phyloP scores from a whole-genome alignment of 108 stramenopile species.

The Cyclotella distinguenda region DNA sequence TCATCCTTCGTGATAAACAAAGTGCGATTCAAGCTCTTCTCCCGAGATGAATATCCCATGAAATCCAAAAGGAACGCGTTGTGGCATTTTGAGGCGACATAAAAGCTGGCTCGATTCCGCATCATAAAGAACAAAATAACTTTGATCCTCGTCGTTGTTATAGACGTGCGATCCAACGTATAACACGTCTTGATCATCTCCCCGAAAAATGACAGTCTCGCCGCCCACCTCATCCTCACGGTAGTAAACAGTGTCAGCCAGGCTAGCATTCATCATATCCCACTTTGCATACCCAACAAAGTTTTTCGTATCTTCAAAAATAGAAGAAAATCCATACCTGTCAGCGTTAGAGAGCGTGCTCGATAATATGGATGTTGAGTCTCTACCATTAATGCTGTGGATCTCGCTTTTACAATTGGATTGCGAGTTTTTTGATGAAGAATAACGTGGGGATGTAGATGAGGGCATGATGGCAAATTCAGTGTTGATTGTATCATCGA shows the following conservation, averaged over 20 bases:
- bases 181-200: conserved; percentile 8
- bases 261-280: conserved; percentile 30
- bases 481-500: conserved; percentile 37
- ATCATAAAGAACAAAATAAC: conserved; percentile 38
- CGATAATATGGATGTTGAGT: conserved; percentile 4
- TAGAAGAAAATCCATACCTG: conserved; percentile 34
- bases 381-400: neutral
- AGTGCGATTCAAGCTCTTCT: conserved; percentile 34
- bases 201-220: conserved; percentile 33
- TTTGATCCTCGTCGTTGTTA: conserved; percentile 21
- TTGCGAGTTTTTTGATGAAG: too few relatives aligned
- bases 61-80: conserved; percentile 38
- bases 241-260: conserved; percentile 41
- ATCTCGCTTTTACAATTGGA: too few relatives aligned
- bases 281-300: conserved; percentile 49
- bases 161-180: conserved; percentile 45
- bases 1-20: conserved; percentile 32
- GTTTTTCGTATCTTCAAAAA: conserved; percentile 21
- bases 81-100: conserved; percentile 42
- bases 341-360: conserved; percentile 31
- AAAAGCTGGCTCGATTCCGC: conserved; percentile 23
- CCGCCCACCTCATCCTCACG: conserved; percentile 33
- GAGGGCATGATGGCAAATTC: conserved; percentile 44
- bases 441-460: too few relatives aligned
- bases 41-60: conserved; percentile 35